Evolutionary conservation across 2,329 filamentous ascomycete species (phyloP), one percentile per base, ranked within the genome.

Genomic region (Aspergillus novoparasiticus): DNA sequence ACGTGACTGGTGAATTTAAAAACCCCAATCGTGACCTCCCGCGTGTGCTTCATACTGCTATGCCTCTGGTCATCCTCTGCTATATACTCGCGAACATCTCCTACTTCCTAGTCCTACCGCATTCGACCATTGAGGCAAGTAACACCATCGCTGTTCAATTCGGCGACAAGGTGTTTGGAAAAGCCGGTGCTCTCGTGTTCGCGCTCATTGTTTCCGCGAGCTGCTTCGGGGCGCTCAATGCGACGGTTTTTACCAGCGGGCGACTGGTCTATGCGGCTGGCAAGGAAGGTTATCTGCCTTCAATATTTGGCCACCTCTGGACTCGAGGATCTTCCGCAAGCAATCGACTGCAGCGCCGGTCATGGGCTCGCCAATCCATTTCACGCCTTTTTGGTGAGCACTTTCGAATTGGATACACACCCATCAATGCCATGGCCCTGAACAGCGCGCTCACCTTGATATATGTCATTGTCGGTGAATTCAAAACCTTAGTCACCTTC

Each of bases 61-160:
- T 99, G 86, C 94, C 95, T 2, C 83, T 97, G 51, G 94, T 99
- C 62, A 98, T 99, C 66, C 76, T 93, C 32, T 91, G 87, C 71
- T 99, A 98, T 78, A 83, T 98, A 36, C 84, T 98, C 57, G 94
- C 94, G 68, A 99, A 98, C 76, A 80, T 97, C 46, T 87, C 93
- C 32, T 99, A 99, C 81, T 96, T 97, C 77, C 88, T 99, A 66
- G 95, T 99, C 36, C 86, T 99, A 0, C 94, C 95, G 0, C 82
- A 91, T 58, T 85, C 86, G 3, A 85, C 88, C 32, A 93, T 98
- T 80, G 92, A 96, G 76, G 89, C 88, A 8, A 91, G 90, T 72
- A 97, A 98, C 80, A 98, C 95, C 0, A 90, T 99, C n/a, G 95
- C 94, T 16, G 94, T 99, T 28, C 89, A 93, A 67, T 99, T 99